Conservation (phyloP, 345 rosid species). For the Linum trigynum region DNA sequence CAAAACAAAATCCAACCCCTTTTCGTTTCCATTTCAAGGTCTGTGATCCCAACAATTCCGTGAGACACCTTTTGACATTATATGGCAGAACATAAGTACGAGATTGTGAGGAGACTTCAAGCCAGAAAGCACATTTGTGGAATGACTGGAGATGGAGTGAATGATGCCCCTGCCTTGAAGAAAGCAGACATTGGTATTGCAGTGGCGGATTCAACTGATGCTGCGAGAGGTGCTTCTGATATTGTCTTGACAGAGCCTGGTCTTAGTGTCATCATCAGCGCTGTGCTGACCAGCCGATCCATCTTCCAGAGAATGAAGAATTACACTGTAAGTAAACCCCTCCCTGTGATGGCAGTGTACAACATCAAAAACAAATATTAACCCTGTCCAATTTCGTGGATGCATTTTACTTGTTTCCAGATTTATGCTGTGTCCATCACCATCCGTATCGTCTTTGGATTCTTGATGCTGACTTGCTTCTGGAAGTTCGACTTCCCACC, state of each 20-base stretch:
- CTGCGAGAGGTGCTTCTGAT: constrained; percentile 1
- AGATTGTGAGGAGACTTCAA: constrained; percentile 6
- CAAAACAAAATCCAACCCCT: background rate
- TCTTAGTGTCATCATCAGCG: background rate
- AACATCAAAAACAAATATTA: background rate
- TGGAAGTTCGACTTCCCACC: constrained; percentile 2
- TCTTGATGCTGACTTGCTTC: background rate
- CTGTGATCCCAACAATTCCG: no score
- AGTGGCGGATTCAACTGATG: constrained; percentile 3
- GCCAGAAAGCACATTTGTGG: constrained; percentile 2
- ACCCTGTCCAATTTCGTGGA: background rate
- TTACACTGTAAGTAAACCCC: background rate
- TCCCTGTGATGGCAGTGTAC: background rate
- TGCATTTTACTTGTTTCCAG: background rate
- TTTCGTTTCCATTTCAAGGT: background rate
- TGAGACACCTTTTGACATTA: no score
- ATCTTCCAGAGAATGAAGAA: constrained; percentile 5
- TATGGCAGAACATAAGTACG: constrained; percentile 1
- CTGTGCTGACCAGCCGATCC: constrained; percentile 3
- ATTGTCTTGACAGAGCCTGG: constrained; percentile 3
- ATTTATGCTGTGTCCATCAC: constrained; percentile 2
- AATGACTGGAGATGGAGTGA: constrained; percentile 5
- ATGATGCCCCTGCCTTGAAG: constrained; percentile 2
- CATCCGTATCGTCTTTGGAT: background rate
- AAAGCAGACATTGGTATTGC: constrained; percentile 4